phyloP scores from a whole-genome alignment of 805 yeast genomes.

The Lipomyces starkeyi region DNA sequence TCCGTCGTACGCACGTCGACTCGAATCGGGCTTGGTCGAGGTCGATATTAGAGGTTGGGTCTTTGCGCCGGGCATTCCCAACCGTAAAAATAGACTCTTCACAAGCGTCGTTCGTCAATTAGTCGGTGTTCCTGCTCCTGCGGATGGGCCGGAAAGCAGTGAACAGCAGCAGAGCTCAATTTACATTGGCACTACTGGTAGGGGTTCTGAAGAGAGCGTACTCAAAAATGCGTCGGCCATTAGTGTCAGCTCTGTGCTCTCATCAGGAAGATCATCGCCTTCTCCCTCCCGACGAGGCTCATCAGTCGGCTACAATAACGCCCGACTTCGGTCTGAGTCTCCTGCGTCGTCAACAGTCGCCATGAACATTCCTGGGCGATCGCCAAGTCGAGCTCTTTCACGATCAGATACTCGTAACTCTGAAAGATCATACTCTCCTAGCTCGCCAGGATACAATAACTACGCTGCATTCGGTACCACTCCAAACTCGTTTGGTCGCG shows the following conservation, averaged over 20 bases:
- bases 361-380: conserved; percentile 21
- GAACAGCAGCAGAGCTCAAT: conserved; percentile 20
- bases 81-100: conserved; percentile 72
- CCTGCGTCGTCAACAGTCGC: conserved; percentile 25
- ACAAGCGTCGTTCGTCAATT: conserved; percentile 72
- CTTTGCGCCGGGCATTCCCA: conserved; percentile 68
- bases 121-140: conserved; percentile 48
- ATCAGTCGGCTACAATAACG: not conserved
- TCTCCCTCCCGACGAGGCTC: conserved; percentile 32
- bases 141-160: conserved; percentile 23
- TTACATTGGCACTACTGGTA: not conserved
- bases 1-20: conserved; percentile 58
- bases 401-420: not conserved
- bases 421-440: not conserved
- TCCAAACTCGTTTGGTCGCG: conserved; percentile 14
- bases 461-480: not conserved
- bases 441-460: conserved; percentile 17
- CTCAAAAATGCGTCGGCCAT: conserved; percentile 25
- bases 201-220: not conserved
- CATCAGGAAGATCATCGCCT: conserved; percentile 18
- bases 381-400: not conserved
- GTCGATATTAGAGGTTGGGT: conserved; percentile 77
- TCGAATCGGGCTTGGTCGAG: conserved; percentile 50
- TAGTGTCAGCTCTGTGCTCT: conserved; percentile 29
- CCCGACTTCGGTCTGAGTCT: conserved; percentile 15